These are phyloP conservation scores for Blastocystis hominis DNA, from an alignment of 352 stramenopile species.

Conservation along the genomic window DNA sequence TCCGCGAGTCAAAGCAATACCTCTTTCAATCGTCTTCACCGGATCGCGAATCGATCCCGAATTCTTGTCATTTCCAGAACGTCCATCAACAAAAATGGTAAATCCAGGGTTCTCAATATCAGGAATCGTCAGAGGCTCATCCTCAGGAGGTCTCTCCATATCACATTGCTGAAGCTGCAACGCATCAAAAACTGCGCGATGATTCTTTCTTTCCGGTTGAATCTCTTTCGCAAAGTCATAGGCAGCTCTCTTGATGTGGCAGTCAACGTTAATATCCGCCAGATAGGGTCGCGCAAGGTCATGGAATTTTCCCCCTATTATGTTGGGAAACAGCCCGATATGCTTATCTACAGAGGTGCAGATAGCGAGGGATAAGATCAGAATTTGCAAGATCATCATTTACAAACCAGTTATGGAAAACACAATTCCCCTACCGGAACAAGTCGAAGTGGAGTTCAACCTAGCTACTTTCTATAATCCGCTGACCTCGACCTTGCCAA, in stretches of 20 bases:
- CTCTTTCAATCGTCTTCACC: conserved; percentile 52
- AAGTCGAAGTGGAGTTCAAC: no score
- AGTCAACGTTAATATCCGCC: conserved; percentile 46
- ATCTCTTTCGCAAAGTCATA: conserved; percentile 57
- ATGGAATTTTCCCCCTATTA: conserved; percentile 53
- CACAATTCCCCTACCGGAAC: neutral
- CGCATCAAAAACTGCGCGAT: conserved; percentile 30
- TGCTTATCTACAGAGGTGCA: neutral
- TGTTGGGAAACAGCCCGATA: conserved; percentile 32
- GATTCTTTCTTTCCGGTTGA: conserved; percentile 6
- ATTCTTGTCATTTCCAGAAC: conserved; percentile 27
- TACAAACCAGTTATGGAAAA: neutral
- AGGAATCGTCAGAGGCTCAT: conserved; percentile 5
- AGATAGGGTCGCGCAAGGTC: conserved; percentile 51
- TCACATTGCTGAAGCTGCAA: conserved; percentile 49
- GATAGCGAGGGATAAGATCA: neutral
- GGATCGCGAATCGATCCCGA: neutral
- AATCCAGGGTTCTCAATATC: conserved; percentile 34
- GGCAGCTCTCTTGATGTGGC: conserved; percentile 47
- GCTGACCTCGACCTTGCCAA: no score
- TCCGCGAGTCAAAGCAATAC: neutral
- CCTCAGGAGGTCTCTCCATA: conserved; percentile 35
- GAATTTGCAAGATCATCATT: neutral
- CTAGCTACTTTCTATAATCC: no score
- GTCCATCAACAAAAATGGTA: conserved; percentile 20